These are phyloP conservation scores for Rhizopogon roseolus DNA, from an alignment of 768 basidiomycete species.

Conservation along the genomic window DNA sequence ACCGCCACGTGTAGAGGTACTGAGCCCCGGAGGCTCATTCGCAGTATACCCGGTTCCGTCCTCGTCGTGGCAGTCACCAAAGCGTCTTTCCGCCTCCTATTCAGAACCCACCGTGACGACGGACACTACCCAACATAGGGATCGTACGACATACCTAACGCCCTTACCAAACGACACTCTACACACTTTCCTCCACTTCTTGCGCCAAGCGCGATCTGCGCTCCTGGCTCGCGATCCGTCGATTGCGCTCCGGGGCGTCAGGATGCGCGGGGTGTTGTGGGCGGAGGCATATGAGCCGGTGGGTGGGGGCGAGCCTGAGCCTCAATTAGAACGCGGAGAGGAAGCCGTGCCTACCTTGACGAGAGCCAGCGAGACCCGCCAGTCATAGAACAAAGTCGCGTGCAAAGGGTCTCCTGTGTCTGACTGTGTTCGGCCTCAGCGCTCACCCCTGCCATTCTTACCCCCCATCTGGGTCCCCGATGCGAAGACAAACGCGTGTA, in stretches of 20 bases:
- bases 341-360: background rate
- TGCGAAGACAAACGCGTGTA: conserved; percentile 74
- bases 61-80: background rate
- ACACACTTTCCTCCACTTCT: background rate
- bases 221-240: background rate
- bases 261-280: background rate
- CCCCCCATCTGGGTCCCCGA: conserved; percentile 95
- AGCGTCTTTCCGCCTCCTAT: background rate
- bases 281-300: background rate
- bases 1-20: conserved; percentile 50
- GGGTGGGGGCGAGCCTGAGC: background rate
- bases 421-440: conserved; percentile 12
- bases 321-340: background rate
- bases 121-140: background rate
- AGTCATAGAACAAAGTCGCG: background rate
- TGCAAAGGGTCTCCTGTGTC: background rate
- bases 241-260: background rate
- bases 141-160: background rate
- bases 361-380: background rate
- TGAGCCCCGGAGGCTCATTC: conserved; percentile 77
- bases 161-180: background rate
- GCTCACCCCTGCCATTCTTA: conserved; percentile 52
- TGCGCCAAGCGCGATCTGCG: background rate
- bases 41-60: conserved; percentile 63
- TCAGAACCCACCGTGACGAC: background rate